phyloP scores from a whole-genome alignment of 2,329 filamentous ascomycete species.

The Cladosporium sphaerospermum region DNA sequence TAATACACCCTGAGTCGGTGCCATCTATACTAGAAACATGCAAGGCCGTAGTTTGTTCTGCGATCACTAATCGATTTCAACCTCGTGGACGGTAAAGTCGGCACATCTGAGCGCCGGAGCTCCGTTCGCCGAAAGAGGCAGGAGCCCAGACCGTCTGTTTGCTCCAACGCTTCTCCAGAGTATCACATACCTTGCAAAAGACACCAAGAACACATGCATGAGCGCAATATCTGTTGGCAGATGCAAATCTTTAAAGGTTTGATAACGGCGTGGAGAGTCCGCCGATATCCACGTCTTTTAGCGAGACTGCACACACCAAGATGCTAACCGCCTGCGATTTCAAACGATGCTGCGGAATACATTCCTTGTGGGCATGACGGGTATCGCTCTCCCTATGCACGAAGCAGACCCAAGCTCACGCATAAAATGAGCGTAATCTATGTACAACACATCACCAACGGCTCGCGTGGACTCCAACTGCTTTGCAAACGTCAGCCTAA shows the following conservation, averaged over 20 bases:
- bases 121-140: background rate
- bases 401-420: background rate
- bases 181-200: too few species aligned
- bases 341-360: too few species aligned
- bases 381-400: too few species aligned
- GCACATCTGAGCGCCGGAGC: background rate
- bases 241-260: too few species aligned
- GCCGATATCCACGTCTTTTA: too few species aligned
- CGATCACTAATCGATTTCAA: background rate
- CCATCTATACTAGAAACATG: background rate
- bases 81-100: background rate
- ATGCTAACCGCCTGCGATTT: too few species aligned
- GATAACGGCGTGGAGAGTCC: too few species aligned
- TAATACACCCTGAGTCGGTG: background rate
- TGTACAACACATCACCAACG: slow-evolving; percentile 3
- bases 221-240: too few species aligned
- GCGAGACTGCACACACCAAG: too few species aligned
- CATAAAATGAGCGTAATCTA: background rate
- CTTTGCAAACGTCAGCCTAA: background rate
- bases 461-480: slow-evolving; percentile 3
- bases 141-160: background rate
- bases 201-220: too few species aligned
- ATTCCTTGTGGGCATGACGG: too few species aligned
- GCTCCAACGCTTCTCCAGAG: too few species aligned
- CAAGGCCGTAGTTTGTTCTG: background rate